phyloP scores from a whole-genome alignment of 441 rosid genomes.

The Populus hybrid region DNA sequence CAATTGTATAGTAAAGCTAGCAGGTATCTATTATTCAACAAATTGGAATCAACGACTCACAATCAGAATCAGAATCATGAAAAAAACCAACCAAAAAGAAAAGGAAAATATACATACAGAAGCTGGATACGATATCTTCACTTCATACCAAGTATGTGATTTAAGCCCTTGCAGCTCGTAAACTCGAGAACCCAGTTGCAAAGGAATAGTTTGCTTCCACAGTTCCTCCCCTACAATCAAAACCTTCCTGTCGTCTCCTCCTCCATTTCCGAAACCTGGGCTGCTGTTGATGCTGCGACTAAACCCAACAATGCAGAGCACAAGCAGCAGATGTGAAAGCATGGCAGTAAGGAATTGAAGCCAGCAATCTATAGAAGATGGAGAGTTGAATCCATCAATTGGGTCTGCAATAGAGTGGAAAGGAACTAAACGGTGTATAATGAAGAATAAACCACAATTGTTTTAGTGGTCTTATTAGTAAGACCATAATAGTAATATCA shows the following conservation, averaged over 20 bases:
- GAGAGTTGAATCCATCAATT: neutral
- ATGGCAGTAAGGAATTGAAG: neutral
- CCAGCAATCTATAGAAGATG: neutral
- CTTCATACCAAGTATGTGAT: conserved; percentile 78
- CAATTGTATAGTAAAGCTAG: conserved; percentile 59
- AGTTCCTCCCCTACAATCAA: conserved; percentile 68
- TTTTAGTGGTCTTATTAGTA: neutral
- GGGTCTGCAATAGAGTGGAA: neutral
- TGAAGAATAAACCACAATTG: neutral
- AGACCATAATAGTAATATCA: neutral
- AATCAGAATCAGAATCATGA: conserved; percentile 7
- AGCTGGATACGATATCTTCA: conserved; percentile 98
- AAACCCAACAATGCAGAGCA: too few species aligned
- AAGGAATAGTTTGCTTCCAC: conserved; percentile 61
- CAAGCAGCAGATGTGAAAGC: neutral
- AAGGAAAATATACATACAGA: conserved; percentile 60
- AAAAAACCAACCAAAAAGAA: conserved; percentile 16
- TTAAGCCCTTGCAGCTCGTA: conserved; percentile 63
- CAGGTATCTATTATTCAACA: conserved; percentile 51
- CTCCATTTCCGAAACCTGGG: conserved; percentile 18
- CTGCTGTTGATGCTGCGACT: conserved; percentile 7
- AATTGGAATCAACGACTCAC: conserved; percentile 3
- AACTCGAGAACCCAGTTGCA: conserved; percentile 54
- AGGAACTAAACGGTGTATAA: neutral
- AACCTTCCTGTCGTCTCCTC: conserved; percentile 34